phyloP scores from a whole-genome alignment of 345 rosid genomes.

The Citrus medica region DNA sequence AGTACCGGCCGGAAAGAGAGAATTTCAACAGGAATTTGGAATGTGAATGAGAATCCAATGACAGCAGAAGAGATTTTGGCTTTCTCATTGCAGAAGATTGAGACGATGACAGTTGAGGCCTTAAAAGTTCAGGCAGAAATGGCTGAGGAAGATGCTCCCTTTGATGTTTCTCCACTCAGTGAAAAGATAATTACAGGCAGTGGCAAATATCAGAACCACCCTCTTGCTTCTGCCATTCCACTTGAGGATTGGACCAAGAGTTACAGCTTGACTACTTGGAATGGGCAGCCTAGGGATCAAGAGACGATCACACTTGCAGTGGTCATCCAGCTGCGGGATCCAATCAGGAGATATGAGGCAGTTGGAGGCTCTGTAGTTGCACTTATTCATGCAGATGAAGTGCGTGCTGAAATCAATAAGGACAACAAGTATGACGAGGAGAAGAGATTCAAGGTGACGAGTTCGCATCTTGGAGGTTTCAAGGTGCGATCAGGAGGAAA shows the following conservation, averaged over 20 bases:
- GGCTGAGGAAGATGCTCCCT: conserved; percentile 79
- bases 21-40: conserved; percentile 83
- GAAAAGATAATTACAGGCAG: conserved; percentile 26
- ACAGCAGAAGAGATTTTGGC: conserved; percentile 71
- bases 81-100: conserved; percentile 72
- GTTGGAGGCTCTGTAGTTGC: conserved; percentile 79
- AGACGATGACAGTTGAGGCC: conserved; percentile 76
- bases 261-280: conserved; percentile 17
- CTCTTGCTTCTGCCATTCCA: conserved; percentile 51
- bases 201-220: conserved; percentile 33
- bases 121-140: conserved; percentile 84
- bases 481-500: conserved; percentile 39
- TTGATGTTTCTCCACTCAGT: conserved; percentile 54
- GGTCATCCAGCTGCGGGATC: conserved; percentile 73
- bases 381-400: conserved; percentile 54
- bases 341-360: conserved; percentile 76
- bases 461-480: conserved; percentile 72
- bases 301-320: conserved; percentile 44
- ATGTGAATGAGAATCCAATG: conserved; percentile 55
- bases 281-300: conserved; percentile 24
- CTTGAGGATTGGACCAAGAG: conserved; percentile 66
- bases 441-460: conserved; percentile 51
- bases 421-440: conserved; percentile 44
- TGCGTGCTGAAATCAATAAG: conserved; percentile 19
- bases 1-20: conserved; percentile 75